Conservation (phyloP, 345 rosid species). For the Erucastrum elatum region DNA sequence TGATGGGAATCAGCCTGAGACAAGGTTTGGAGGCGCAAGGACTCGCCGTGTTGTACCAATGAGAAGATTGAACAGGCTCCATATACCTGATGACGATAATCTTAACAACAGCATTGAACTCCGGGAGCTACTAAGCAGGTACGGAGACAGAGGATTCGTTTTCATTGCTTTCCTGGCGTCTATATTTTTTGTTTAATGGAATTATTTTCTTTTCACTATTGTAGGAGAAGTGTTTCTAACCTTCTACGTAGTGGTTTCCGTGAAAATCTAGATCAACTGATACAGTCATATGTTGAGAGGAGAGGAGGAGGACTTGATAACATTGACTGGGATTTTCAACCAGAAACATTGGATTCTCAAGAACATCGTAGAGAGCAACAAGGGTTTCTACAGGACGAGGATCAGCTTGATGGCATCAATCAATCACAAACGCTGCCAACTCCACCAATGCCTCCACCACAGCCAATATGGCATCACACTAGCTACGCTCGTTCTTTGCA, state of each 20-base stretch:
- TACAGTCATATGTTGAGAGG: conserved; percentile 16
- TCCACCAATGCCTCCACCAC: conserved; percentile 13
- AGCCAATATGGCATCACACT: conserved; percentile 13
- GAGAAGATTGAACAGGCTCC: conserved; percentile 5
- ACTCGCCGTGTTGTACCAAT: neutral
- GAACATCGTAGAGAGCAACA: conserved; percentile 1
- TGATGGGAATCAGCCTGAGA: conserved; percentile 1
- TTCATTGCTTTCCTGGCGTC: neutral
- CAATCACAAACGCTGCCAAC: neutral
- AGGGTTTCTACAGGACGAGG: conserved; percentile 8
- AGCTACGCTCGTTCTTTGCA: conserved; percentile 9
- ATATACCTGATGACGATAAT: conserved; percentile 10
- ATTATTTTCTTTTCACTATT: neutral
- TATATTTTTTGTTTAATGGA: neutral
- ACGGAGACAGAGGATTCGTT: neutral
- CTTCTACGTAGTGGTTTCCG: conserved; percentile 8
- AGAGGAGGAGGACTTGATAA: conserved; percentile 11
- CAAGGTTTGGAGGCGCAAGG: neutral
- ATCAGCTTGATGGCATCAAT: conserved; percentile 11
- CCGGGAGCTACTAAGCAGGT: conserved; percentile 11
- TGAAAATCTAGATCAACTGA: conserved; percentile 1
- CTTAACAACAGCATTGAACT: conserved; percentile 12
- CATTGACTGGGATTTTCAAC: conserved; percentile 5
- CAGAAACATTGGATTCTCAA: neutral
- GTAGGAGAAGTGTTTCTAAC: conserved; percentile 16